Evolutionary conservation across 768 basidiomycete genomes (phyloP).

Genomic region (Rhodotorula kratochvilovae): DNA sequence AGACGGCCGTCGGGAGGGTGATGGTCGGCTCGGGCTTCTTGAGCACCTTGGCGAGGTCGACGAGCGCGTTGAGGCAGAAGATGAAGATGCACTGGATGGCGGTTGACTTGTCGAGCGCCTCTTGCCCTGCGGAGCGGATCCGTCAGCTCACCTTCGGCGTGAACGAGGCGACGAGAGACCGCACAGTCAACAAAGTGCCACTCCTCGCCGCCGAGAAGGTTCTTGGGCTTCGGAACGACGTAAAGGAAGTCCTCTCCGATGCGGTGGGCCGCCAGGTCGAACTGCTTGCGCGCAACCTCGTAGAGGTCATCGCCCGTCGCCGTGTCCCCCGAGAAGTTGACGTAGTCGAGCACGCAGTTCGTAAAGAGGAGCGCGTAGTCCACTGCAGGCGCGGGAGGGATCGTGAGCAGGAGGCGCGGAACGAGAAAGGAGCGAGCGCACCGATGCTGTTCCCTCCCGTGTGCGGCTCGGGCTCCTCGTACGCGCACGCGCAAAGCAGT

Average conservation of each 20-base stretch:
- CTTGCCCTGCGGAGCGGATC: conserved; percentile 28
- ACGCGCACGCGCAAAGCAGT: not conserved
- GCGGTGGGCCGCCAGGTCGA: conserved; percentile 11
- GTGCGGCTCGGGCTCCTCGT: not conserved
- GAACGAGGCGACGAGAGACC: not conserved
- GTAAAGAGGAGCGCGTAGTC: not conserved
- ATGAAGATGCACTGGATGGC: conserved; percentile 37
- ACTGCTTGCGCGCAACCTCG: conserved; percentile 33
- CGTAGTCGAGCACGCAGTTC: conserved; percentile 4
- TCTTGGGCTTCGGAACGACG: not conserved
- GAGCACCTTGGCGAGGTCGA: conserved; percentile 29
- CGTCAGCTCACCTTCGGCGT: too few species aligned
- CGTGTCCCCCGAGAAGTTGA: conserved; percentile 31
- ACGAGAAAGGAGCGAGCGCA: not conserved
- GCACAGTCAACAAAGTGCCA: not conserved
- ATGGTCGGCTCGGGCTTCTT: conserved; percentile 19
- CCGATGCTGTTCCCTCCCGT: not conserved
- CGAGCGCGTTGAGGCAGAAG: conserved; percentile 31
- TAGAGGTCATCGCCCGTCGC: conserved; percentile 36
- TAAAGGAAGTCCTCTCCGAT: not conserved
- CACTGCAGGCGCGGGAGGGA: not conserved
- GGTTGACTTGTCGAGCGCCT: conserved; percentile 31
- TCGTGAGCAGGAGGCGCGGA: not conserved
- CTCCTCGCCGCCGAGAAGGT: not conserved
- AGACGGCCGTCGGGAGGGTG: not conserved